Evolutionary conservation across 2,329 filamentous ascomycete species (phyloP).

Genomic region (Scorias spongiosa): DNA sequence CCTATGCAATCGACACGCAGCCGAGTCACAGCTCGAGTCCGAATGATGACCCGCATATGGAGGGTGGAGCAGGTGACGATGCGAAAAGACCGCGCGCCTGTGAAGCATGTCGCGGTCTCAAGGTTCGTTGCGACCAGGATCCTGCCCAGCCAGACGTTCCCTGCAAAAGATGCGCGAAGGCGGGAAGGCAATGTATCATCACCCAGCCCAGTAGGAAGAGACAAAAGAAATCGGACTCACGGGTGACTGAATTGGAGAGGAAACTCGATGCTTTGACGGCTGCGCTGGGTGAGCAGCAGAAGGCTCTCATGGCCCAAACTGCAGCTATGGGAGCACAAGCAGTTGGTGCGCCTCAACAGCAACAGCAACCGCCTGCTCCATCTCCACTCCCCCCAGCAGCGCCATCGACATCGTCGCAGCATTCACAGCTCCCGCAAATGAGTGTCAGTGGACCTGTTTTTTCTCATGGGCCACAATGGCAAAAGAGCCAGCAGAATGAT

Average conservation of each 20-base stretch:
- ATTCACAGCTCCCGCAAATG: neutral
- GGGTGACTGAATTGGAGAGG: slow-evolving; percentile 79
- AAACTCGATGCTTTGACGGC: slow-evolving; percentile 83
- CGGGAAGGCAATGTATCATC: slow-evolving; percentile 60
- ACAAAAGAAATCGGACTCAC: slow-evolving; percentile 81
- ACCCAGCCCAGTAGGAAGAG: slow-evolving; percentile 63
- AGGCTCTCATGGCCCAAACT: slow-evolving; percentile 3
- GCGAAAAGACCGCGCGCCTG: slow-evolving; percentile 32
- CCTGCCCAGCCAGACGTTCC: slow-evolving; percentile 42
- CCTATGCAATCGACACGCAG: slow-evolving; percentile 6
- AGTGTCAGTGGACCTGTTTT: neutral
- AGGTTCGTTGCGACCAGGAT: slow-evolving; percentile 71
- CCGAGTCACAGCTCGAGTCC: neutral
- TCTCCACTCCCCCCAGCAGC: neutral
- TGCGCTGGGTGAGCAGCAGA: slow-evolving; percentile 47
- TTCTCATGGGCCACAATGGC: neutral
- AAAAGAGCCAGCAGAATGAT: neutral
- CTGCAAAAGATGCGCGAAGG: slow-evolving; percentile 58
- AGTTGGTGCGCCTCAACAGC: neutral
- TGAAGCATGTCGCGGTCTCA: slow-evolving; percentile 32
- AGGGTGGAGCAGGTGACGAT: slow-evolving; percentile 16
- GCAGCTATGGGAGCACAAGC: neutral
- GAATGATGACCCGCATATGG: slow-evolving; percentile 3
- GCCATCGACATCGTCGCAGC: slow-evolving; percentile 7
- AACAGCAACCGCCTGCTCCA: slow-evolving; percentile 2